phyloP scores from a whole-genome alignment of 768 basidiomycete genomes.

The Aureoboletus auriporus region DNA sequence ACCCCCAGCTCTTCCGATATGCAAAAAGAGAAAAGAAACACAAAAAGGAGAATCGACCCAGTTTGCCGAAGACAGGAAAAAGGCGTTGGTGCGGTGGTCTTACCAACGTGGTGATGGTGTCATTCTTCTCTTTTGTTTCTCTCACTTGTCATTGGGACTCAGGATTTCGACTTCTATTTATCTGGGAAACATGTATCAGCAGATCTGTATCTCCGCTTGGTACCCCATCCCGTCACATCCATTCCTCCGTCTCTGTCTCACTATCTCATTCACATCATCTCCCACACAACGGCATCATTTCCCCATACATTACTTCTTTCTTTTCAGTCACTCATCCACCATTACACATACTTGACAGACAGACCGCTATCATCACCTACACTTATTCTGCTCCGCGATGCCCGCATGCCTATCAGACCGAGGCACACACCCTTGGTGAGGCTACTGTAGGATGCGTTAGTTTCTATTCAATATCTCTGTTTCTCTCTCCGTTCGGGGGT shows the following conservation, averaged over 20 bases:
- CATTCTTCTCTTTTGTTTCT: conserved; percentile 15
- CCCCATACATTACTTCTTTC: conserved; percentile 16
- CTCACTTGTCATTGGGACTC: conserved; percentile 25
- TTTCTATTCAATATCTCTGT: conserved; percentile 13
- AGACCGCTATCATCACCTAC: conserved; percentile 9
- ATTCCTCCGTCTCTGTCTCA: conserved; percentile 14
- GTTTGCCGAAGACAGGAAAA: conserved; percentile 5
- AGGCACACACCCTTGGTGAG: conserved; percentile 4
- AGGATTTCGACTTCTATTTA: conserved; percentile 34
- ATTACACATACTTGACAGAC: conserved; percentile 21
- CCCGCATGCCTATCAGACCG: conserved; percentile 9
- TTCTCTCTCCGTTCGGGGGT: conserved; percentile 6
- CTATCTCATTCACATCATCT: conserved; percentile 25
- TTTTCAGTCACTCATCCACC: conserved; percentile 10
- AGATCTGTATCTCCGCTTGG: conserved; percentile 21
- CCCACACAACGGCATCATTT: conserved; percentile 28
- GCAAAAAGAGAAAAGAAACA: conserved; percentile 2
- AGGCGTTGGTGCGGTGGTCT: conserved; percentile 9
- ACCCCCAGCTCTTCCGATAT: conserved; percentile 6
- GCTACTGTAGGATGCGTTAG: conserved; percentile 4
- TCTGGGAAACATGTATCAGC: conserved; percentile 28
- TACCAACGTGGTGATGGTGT: conserved; percentile 3
- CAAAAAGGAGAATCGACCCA: conserved; percentile 2
- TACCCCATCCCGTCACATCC: conserved; percentile 25
- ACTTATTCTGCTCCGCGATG: conserved; percentile 14